Base-by-base conservation (phyloP, 2,329 filamentous ascomycete genomes). In the Neodidymelliopsis sp. region DNA sequence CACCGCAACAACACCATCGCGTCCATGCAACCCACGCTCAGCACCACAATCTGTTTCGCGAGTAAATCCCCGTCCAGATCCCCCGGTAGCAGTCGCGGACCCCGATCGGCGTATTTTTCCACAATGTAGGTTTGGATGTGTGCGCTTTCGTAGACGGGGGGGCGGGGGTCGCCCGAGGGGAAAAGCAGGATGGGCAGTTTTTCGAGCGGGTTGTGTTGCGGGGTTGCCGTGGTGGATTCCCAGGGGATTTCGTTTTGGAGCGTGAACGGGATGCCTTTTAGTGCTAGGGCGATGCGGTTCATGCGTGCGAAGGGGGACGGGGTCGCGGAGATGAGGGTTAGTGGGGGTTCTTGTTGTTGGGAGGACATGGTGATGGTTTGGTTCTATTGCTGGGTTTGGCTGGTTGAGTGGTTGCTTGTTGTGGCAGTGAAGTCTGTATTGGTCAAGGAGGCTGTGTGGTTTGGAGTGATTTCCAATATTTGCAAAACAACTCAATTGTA, bases 181-280 rank as follows among this genome's bases (percentile, higher is more conserved):
- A 69, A 58, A 40, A 76, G 60, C 6, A 75, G 53, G 2, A 75
- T 68, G 0, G 73, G 72, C 0, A 75, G 63, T 38, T 76, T 75
- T 28, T 75, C 73, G 4, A 75, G 53, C 0, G 74, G 74, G 28
- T 75, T 75, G 66, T 75, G 67, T 28, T 60, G 49, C 1, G 72
- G 71, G 10, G 70, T 76, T 35, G 70, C 42, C 1, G 74, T 76
- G 4, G 67, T 67, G 13, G 54, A 59, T 58, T 77, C 66, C 74
- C 74, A 77, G 0, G 73, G 75, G 1, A 77, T 74, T 62, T 77
- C 74, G 25, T 72, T 76, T 34, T 73, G 60, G 22, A 77, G 63
- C 1, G 46, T 56, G 63, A 77, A 77, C 2, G 74, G 70, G 16
- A 77, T 70, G 45, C 42, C 35, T 56, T 77, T 76, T 16, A 77